Conservation (phyloP, 164 flowering plant species). For the Annona cherimola region DNA sequence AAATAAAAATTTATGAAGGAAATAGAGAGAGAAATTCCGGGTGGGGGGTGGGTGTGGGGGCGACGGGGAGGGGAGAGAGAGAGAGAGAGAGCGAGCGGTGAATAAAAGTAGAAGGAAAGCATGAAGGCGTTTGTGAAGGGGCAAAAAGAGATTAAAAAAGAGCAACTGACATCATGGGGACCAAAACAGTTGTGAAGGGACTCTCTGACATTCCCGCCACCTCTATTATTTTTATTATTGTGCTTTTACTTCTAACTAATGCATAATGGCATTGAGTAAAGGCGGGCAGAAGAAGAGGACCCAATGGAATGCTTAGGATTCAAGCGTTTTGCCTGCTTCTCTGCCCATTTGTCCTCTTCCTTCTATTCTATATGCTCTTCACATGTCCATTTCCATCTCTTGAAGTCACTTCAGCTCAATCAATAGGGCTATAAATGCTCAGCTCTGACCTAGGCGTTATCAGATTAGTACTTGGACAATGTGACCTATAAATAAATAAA, state of each 20-base stretch:
- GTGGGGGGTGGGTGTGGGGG: conserved; percentile 14
- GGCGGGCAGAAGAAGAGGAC: too few species aligned
- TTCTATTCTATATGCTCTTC: background rate
- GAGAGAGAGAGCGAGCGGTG: background rate
- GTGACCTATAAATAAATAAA: too few species aligned
- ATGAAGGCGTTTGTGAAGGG: background rate
- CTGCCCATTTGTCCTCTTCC: background rate
- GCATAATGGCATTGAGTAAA: too few species aligned
- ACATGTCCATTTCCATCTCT: background rate
- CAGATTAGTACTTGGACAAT: too few species aligned
- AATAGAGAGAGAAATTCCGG: conserved; percentile 6
- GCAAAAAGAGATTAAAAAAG: conserved; percentile 3
- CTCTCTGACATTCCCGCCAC: conserved; percentile 21
- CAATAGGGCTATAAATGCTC: background rate
- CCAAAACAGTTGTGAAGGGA: conserved; percentile 13
- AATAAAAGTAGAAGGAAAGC: background rate
- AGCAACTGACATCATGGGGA: background rate
- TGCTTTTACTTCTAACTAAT: background rate
- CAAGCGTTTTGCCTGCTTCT: background rate
- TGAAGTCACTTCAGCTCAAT: background rate
- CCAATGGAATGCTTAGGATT: background rate
- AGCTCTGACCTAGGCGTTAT: background rate
- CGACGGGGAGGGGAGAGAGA: conserved; percentile 16
- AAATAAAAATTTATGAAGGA: background rate
- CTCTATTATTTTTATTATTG: background rate